Evolutionary conservation across 2,329 filamentous ascomycete genomes (phyloP).

Genomic region (Trichoderma gracile): DNA sequence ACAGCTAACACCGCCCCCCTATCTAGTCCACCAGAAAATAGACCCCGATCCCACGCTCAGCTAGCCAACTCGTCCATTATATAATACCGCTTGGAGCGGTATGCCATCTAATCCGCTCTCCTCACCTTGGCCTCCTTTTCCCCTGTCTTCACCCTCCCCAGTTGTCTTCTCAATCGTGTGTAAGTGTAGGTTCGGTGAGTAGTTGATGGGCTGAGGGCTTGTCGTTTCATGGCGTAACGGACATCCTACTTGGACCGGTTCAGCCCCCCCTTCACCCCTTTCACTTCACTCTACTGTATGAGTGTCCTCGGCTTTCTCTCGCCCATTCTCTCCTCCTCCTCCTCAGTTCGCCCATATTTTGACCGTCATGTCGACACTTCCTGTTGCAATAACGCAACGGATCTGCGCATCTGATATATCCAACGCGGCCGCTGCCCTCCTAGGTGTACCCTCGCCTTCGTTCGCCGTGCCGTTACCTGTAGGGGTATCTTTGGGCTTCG

Average conservation of each 20-base stretch:
- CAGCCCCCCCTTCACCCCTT: background rate
- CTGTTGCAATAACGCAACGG: slow-evolving; percentile 82
- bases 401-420: slow-evolving; percentile 60
- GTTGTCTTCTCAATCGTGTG: background rate
- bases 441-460: slow-evolving; percentile 42
- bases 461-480: slow-evolving; percentile 24
- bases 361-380: slow-evolving; percentile 78
- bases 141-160: background rate
- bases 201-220: background rate
- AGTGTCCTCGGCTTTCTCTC: background rate
- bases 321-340: background rate
- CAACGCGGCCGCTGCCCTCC: slow-evolving; percentile 47
- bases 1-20: background rate
- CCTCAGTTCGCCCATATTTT: slow-evolving; percentile 69
- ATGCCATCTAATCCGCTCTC: background rate
- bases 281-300: background rate
- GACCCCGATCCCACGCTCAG: slow-evolving; percentile 12
- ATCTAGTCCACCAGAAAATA: slow-evolving; percentile 3
- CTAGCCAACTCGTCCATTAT: slow-evolving; percentile 22
- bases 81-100: slow-evolving; percentile 14
- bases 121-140: background rate
- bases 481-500: slow-evolving; percentile 33
- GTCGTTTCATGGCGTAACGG: background rate
- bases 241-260: background rate
- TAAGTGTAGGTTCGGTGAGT: background rate